Conservation (phyloP, 495 filamentous ascomycete species). For the Xylaria cubensis region DNA sequence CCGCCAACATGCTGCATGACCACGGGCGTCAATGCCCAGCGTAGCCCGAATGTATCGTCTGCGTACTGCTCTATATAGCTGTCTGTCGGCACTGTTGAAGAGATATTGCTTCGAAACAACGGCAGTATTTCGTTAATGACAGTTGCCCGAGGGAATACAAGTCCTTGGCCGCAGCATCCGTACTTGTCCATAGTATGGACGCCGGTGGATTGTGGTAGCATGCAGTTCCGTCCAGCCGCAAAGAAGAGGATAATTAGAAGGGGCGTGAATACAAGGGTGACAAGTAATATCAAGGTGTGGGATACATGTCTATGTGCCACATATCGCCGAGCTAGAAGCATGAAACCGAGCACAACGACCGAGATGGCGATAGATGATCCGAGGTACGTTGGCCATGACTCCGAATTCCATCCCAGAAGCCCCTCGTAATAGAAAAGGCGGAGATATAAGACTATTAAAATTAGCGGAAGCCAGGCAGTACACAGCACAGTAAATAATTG, state of each 20-base stretch:
- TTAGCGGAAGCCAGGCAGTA: neutral
- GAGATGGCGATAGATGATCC: constrained; percentile 39
- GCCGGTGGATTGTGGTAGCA: constrained; percentile 38
- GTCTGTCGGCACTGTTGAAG: constrained; percentile 34
- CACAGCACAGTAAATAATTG: neutral
- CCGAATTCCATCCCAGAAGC: constrained; percentile 62
- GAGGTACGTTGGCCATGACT: constrained; percentile 55
- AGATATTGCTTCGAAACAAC: constrained; percentile 30
- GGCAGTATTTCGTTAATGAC: constrained; percentile 30
- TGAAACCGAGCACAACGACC: constrained; percentile 17
- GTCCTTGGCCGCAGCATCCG: constrained; percentile 50
- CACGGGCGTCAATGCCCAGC: constrained; percentile 56
- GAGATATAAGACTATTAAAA: constrained; percentile 51
- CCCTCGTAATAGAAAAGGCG: constrained; percentile 66
- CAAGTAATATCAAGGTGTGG: constrained; percentile 28
- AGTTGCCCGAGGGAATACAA: constrained; percentile 35
- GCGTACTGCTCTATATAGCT: constrained; percentile 37
- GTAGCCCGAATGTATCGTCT: constrained; percentile 31
- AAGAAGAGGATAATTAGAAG: constrained; percentile 46
- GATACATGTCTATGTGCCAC: constrained; percentile 26
- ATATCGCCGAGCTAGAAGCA: constrained; percentile 26
- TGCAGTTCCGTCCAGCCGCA: constrained; percentile 41
- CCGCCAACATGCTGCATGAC: constrained; percentile 59
- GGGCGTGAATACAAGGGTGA: constrained; percentile 32
- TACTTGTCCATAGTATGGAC: constrained; percentile 55